A percentile compares a stretch with the other conserved stretches of the same genome.
Evolutionary conservation across 2,329 filamentous ascomycete genomes (phyloP).

Genomic region (Colletotrichum sp.): DNA sequence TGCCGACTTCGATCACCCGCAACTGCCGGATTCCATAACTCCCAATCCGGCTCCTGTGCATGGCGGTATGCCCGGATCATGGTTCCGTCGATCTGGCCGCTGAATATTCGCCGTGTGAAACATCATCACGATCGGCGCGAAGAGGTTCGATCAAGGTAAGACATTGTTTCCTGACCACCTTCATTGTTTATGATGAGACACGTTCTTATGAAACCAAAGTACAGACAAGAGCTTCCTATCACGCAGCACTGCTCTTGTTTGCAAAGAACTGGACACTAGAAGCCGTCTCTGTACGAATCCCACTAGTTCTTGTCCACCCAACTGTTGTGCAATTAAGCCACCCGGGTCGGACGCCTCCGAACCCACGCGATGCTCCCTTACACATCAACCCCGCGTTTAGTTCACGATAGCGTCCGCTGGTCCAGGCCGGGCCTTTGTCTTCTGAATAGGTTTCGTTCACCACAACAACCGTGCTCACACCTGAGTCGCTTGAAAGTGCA

Average conservation of each 20-base stretch:
- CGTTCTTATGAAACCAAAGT: neutral
- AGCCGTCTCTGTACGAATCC: neutral
- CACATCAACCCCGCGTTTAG: neutral
- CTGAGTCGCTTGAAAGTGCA: neutral
- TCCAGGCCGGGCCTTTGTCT: neutral
- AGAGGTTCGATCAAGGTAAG: neutral
- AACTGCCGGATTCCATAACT: neutral
- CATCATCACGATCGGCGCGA: neutral
- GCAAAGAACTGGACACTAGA: neutral
- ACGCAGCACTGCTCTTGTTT: accelerated
- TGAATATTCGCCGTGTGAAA: neutral
- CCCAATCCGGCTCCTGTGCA: neutral
- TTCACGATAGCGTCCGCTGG: neutral
- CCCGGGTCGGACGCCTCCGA: neutral
- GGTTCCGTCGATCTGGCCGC: neutral
- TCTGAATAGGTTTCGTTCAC: neutral
- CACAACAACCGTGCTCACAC: neutral
- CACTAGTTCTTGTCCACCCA: neutral
- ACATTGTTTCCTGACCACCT: neutral
- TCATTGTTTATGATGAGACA: neutral
- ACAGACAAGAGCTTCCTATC: neutral
- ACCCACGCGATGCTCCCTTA: neutral
- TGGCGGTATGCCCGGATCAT: neutral
- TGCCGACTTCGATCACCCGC: neutral
- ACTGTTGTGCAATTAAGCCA: neutral